These are phyloP conservation scores for Acer negundo DNA, from an alignment of 345 rosid genomes.

Conservation along the genomic window DNA sequence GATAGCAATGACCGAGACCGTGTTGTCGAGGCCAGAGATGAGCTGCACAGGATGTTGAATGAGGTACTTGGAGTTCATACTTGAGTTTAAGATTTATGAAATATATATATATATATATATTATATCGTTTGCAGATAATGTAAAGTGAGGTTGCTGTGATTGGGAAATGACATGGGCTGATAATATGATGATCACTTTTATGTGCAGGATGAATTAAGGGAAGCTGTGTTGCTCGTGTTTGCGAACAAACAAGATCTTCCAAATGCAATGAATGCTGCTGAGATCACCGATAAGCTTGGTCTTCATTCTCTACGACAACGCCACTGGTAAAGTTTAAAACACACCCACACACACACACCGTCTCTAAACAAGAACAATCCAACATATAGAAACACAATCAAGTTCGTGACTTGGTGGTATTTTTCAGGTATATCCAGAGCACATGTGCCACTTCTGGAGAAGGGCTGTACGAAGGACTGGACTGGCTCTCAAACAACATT, in stretches of 20 bases:
- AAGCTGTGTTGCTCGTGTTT: conserved; percentile 46
- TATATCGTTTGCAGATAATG: background rate
- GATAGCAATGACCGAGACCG: conserved; percentile 49
- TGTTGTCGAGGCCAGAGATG: conserved; percentile 39
- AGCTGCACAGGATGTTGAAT: conserved; percentile 49
- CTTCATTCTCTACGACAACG: conserved; percentile 35
- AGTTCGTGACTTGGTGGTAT: background rate
- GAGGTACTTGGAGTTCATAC: conserved; percentile 25
- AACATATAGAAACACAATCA: background rate
- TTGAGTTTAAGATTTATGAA: background rate
- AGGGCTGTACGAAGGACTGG: conserved; percentile 25
- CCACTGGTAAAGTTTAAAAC: conserved; percentile 31
- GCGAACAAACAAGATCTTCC: conserved; percentile 56
- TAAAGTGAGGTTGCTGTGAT: background rate
- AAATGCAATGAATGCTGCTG: conserved; percentile 44
- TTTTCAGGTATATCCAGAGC: conserved; percentile 49
- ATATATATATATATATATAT: background rate
- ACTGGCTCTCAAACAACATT: conserved; percentile 28
- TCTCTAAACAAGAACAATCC: background rate
- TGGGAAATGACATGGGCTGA: background rate
- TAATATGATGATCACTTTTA: background rate
- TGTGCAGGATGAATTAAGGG: conserved; percentile 46
- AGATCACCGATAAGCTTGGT: conserved; percentile 28
- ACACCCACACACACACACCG: background rate
- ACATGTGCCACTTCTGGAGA: conserved; percentile 34